Evolutionary conservation across 2,329 filamentous ascomycete genomes (phyloP).

Genomic region (Exophiala sp.): DNA sequence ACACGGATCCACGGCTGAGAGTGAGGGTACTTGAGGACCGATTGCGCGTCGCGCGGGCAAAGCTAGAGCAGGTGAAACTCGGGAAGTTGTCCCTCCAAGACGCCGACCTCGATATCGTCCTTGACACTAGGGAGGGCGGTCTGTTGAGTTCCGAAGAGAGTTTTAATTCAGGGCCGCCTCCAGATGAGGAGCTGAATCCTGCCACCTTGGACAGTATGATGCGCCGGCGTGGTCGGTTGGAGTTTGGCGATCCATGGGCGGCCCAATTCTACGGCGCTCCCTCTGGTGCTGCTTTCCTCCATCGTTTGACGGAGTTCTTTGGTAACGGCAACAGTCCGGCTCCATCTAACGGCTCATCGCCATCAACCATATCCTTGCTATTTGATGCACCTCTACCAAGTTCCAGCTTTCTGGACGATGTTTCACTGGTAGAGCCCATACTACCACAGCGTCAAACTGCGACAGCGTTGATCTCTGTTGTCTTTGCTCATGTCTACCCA

Average conservation of each 20-base stretch:
- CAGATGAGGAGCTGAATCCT: constrained; percentile 1
- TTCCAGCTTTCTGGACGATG: constrained; percentile 7
- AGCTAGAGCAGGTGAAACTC: constrained; percentile 1
- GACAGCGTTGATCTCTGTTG: constrained; percentile 9
- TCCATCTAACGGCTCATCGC: not conserved
- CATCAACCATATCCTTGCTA: constrained; percentile 13
- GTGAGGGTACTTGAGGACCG: constrained; percentile 24
- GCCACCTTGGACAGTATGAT: constrained; percentile 24
- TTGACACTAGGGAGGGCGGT: constrained; percentile 10
- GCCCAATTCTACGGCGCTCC: constrained; percentile 18
- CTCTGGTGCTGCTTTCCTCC: constrained; percentile 23
- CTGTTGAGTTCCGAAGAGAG: constrained; percentile 16
- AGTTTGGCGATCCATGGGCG: constrained; percentile 11
- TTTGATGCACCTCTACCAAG: constrained; percentile 21
- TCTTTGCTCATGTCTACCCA: constrained; percentile 19
- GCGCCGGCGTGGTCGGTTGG: constrained; percentile 10
- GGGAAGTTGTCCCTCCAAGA: not conserved
- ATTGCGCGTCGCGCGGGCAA: constrained; percentile 13
- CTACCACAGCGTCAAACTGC: constrained; percentile 17
- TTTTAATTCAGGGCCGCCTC: constrained; percentile 3
- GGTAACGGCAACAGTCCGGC: not conserved
- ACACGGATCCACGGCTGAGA: constrained; percentile 11
- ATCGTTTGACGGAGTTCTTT: constrained; percentile 17
- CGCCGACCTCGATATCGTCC: constrained; percentile 10
- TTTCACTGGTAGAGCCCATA: constrained; percentile 7